These are phyloP conservation scores for Fomitopsis serialis DNA, from an alignment of 768 basidiomycete genomes.

Conservation along the genomic window DNA sequence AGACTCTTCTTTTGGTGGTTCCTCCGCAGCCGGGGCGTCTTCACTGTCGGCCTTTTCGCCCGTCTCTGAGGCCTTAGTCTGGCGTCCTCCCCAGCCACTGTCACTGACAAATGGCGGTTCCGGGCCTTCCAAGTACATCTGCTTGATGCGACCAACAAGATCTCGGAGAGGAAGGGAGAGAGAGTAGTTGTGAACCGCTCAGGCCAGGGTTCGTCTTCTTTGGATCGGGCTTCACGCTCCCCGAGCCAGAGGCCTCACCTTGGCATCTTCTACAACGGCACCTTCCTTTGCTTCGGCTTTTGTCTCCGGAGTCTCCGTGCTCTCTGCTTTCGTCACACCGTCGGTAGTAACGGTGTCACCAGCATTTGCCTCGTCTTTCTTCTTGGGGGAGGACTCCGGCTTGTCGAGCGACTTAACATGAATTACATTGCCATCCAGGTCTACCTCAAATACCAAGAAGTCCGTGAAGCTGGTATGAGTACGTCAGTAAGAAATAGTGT, in stretches of 20 bases:
- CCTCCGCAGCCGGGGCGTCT: constrained; percentile 10
- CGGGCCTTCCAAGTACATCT: constrained; percentile 76
- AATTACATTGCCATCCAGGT: constrained; percentile 72
- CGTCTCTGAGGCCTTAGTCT: constrained; percentile 28
- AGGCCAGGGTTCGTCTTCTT: constrained; percentile 53
- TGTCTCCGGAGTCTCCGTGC: no score
- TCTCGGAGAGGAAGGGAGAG: constrained; percentile 56
- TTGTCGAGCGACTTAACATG: constrained; percentile 75
- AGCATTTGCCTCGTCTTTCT: constrained; percentile 16
- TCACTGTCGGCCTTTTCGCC: constrained; percentile 2
- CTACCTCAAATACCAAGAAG: constrained; percentile 91
- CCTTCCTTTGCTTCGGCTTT: neutral
- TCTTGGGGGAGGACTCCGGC: constrained; percentile 53
- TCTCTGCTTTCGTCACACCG: no score
- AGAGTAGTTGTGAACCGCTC: constrained; percentile 52
- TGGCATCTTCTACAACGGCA: no score
- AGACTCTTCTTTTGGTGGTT: constrained; percentile 15
- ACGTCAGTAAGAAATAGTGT: constrained; percentile 7
- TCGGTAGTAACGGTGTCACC: constrained; percentile 10
- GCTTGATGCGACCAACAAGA: constrained; percentile 57
- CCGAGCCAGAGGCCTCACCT: neutral
- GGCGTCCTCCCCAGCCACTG: constrained; percentile 63
- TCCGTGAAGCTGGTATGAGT: constrained; percentile 76
- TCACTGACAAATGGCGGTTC: constrained; percentile 72
- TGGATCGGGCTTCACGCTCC: neutral